Evolutionary conservation across 1,284 basidiomycete genomes (phyloP), one percentile per base, ranked within the genome.

Genomic region (Prillingera fragicola): DNA sequence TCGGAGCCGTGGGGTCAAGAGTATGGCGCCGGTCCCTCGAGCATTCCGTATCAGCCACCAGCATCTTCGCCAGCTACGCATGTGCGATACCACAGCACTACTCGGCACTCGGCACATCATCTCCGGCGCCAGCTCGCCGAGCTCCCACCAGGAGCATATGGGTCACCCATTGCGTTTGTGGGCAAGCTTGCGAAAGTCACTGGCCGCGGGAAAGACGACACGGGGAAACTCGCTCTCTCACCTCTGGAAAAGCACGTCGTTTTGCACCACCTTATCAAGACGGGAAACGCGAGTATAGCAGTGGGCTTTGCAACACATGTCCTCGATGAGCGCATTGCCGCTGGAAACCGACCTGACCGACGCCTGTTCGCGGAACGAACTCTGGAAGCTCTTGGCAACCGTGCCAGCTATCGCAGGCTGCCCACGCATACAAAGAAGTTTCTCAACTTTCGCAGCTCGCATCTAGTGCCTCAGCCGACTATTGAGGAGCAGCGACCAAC

Each of bases 11-110:
- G 56, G 27, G 64, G 64, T 0, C 45, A 50, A 12, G 58, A 48
- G 12, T 67, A 63, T 32, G 64, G 64, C 5, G 58, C 64, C 18
- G 62, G 64, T 4, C 64, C 64, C 2, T 67, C 64, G 2, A 35
- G 61, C 10, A 19, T 62, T 7, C 62, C 64, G 5, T 67, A 67
- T 36, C 33, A 49, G 35, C 48, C 55, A 13, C 45, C 38, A 23
- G 17, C 35, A 33, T 17, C 17, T 5, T 3, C 23, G 23, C 19
- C 15, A 23, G 24, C 4, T 37, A 37, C 24, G 24, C 19, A 12
- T 23, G 35, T 14, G n/a, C 27, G 8, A 37, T 37, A 25, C 35
- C 24, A 12, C 24, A 19, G 29, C 18, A 31, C 24, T n/a, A 22
- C 12, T 17, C 26, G 36, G 25, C 12, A 27, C 10, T 37, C 36